A percentile compares a stretch with the other conserved stretches of the same genome.
Conservation (phyloP, 257 asterid genomes). For the Plectranthus barbatus region DNA sequence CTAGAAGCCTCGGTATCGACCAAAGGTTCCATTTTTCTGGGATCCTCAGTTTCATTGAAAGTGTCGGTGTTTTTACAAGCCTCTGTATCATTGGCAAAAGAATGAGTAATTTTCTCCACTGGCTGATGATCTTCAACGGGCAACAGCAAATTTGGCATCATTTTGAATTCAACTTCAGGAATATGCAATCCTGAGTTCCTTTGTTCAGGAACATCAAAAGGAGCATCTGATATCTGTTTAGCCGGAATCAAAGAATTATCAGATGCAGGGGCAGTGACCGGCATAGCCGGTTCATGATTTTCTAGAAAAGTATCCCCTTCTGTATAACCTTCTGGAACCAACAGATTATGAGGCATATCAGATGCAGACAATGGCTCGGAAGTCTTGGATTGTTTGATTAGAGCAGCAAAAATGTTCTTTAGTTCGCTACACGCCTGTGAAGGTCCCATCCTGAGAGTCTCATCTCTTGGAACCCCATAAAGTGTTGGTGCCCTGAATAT, state of each 20-base stretch:
- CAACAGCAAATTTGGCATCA: conserved; percentile 8
- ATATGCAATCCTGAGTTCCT: conserved; percentile 16
- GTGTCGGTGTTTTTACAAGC: conserved; percentile 23
- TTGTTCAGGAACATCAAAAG: conserved; percentile 16
- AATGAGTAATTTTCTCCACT: conserved; percentile 18
- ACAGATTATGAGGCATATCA: conserved; percentile 30
- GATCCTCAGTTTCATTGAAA: conserved; percentile 18
- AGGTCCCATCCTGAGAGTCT: conserved; percentile 85
- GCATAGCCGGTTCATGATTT: conserved; percentile 16
- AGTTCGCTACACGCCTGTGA: conserved; percentile 74
- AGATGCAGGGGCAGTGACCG: conserved; percentile 18
- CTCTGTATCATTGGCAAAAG: conserved; percentile 19
- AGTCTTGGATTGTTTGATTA: conserved; percentile 69
- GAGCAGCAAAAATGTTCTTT: conserved; percentile 78
- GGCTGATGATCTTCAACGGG: conserved; percentile 22
- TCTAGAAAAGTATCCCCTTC: conserved; percentile 27
- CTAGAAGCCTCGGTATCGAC: conserved; percentile 25
- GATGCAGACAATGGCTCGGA: conserved; percentile 42
- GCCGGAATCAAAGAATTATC: conserved; percentile 24
- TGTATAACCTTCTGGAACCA: conserved; percentile 32
- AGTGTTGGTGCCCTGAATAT: conserved; percentile 72
- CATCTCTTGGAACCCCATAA: conserved; percentile 89
- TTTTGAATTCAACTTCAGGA: conserved; percentile 15
- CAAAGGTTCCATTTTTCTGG: conserved; percentile 19
- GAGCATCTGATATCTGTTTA: conserved; percentile 22